phyloP scores from a whole-genome alignment of 805 yeast species.

The Saccharomyces eubayanus region DNA sequence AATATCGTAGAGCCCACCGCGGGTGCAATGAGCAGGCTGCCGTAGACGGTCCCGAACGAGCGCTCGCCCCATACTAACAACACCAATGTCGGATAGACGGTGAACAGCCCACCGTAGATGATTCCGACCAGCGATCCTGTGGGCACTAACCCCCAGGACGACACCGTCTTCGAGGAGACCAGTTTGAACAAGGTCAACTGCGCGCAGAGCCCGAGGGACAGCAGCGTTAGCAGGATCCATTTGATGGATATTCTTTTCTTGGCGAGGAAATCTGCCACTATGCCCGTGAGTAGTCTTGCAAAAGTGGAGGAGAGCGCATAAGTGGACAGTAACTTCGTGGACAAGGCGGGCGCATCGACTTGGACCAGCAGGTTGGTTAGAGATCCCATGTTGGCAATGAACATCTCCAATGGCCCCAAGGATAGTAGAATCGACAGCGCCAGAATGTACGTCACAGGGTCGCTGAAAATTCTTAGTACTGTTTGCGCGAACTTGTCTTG shows the following conservation, averaged over 20 bases:
- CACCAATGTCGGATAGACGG: constrained; percentile 76
- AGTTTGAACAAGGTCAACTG: constrained; percentile 28
- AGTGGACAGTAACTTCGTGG: constrained; percentile 45
- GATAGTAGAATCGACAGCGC: constrained; percentile 54
- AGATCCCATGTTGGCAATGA: constrained; percentile 74
- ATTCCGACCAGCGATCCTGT: constrained; percentile 52
- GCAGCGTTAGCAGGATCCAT: constrained; percentile 26
- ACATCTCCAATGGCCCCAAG: constrained; percentile 81
- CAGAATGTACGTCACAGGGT: constrained; percentile 56
- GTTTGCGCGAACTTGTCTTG: constrained; percentile 19
- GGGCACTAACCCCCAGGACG: constrained; percentile 13
- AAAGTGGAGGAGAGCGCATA: constrained; percentile 61
- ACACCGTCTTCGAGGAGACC: constrained; percentile 13
- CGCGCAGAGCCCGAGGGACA: constrained; percentile 32
- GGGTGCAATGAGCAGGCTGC: constrained; percentile 79
- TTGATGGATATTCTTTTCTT: constrained; percentile 23
- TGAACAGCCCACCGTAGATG: constrained; percentile 76
- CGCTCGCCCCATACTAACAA: constrained; percentile 84
- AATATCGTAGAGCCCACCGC: constrained; percentile 68
- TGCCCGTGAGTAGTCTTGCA: constrained; percentile 60
- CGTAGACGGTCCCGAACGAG: constrained; percentile 88
- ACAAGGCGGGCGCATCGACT: constrained; percentile 12
- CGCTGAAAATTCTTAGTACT: constrained; percentile 32
- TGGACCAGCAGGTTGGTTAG: constrained; percentile 36
- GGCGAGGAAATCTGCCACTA: constrained; percentile 53